Percentiles rank a stretch among this genome's conserved stretches.
Evolutionary conservation across 768 basidiomycete species (phyloP).

Genomic region (Sarcomyxa edulis): DNA sequence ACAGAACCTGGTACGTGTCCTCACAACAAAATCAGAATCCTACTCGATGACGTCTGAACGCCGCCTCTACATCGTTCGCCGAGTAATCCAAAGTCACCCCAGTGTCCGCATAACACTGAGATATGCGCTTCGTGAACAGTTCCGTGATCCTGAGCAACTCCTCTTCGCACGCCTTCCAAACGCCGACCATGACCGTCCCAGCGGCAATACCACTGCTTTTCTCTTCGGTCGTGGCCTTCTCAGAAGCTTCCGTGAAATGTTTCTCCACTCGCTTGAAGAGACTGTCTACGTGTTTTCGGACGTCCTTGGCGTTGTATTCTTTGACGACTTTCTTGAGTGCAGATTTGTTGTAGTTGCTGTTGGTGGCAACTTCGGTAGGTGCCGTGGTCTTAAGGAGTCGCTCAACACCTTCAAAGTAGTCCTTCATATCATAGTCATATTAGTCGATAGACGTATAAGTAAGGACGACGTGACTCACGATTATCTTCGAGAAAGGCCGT

Average conservation of each 20-base stretch:
- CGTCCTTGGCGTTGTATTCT: conserved; percentile 83
- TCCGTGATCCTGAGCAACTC: conserved; percentile 74
- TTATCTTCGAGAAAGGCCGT: conserved; percentile 80
- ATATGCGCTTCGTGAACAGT: conserved; percentile 60
- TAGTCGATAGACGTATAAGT: neutral
- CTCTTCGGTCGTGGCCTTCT: conserved; percentile 56
- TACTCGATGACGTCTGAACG: conserved; percentile 60
- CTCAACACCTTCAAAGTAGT: conserved; percentile 92
- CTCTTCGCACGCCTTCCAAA: conserved; percentile 90
- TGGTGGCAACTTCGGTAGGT: conserved; percentile 70
- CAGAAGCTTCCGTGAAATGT: conserved; percentile 84
- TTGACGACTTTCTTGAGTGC: conserved; percentile 81
- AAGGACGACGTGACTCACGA: conserved; percentile 44
- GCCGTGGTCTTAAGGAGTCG: conserved; percentile 78
- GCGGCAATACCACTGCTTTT: conserved; percentile 41
- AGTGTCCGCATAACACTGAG: conserved; percentile 74
- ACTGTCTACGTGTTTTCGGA: conserved; percentile 82
- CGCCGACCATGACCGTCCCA: conserved; percentile 69
- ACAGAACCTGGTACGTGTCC: conserved; percentile 5
- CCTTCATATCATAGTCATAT: conserved; percentile 40
- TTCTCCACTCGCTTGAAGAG: conserved; percentile 92
- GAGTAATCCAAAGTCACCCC: conserved; percentile 74
- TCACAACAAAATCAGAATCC: conserved; percentile 10
- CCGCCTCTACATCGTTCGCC: conserved; percentile 65
- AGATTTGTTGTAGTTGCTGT: conserved; percentile 68